Base-by-base conservation (phyloP, 495 filamentous ascomycete genomes). In the Aspergillus asperescens region DNA sequence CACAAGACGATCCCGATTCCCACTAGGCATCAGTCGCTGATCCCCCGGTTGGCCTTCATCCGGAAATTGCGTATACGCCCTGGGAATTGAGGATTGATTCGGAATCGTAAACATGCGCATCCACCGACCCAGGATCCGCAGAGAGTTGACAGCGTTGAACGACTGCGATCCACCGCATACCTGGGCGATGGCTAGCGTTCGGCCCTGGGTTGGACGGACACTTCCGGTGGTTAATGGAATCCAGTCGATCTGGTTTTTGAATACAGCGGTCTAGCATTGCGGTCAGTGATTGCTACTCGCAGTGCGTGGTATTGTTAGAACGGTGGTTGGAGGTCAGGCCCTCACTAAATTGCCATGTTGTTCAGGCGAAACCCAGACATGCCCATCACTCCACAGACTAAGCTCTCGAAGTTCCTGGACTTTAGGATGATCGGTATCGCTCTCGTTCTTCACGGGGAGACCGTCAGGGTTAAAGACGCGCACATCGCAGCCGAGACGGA, bases 241-340 rank as follows among this genome's bases (percentile, higher is more conserved):
- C 85, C 84, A 88, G 64, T 87, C 85, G 42, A 88, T 87, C 50
- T 88, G 83, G 50, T 86, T 85, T 57, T 89, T 87, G 75, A 89
- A 87, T 0, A 87, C 81, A 0, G 75, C 82, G 0, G 85, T 87
- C 74, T 82, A 18, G 23, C 22, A n/a, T 15, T 46, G 15, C 51
- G 53, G 10, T n/a, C n/a, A n/a, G n/a, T n/a, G n/a, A n/a, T n/a
- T n/a, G n/a, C n/a, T n/a, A n/a, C n/a, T n/a, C n/a, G n/a, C n/a
- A n/a, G n/a, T n/a, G n/a, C n/a, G n/a, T n/a, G n/a, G n/a, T n/a
- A n/a, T n/a, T n/a, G n/a, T n/a, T 7, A 5, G 8, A 13, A 23
- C 7, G 29, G 28, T 39, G 25, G 19, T 5, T 20, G 34, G 34
- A 15, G 23, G 12, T 6, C 12, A 22, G 12, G 28, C 59, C n/a